Percentiles rank a stretch among this genome's conserved stretches.
These are phyloP conservation scores for Paradendryphiella salina DNA, from an alignment of 2,329 filamentous ascomycete genomes.

Conservation along the genomic window DNA sequence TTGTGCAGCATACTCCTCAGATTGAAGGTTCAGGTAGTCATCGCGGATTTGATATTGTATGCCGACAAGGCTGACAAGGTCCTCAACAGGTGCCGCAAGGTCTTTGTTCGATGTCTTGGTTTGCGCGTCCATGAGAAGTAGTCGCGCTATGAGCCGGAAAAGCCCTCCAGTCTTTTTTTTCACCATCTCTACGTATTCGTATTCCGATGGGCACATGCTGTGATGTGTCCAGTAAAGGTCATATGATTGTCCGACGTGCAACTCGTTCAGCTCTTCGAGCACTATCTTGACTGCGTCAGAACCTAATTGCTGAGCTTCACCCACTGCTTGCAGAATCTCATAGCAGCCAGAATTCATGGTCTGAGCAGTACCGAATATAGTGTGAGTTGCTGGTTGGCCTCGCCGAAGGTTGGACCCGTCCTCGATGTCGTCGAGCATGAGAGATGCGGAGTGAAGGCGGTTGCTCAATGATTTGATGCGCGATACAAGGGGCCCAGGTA, in stretches of 20 bases:
- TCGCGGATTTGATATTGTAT: conserved; percentile 74
- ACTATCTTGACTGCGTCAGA: background rate
- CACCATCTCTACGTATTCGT: background rate
- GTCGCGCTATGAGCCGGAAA: background rate
- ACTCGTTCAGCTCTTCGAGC: background rate
- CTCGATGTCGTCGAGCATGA: conserved; percentile 1
- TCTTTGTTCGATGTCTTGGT: background rate
- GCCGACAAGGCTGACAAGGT: background rate
- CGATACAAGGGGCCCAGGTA: background rate
- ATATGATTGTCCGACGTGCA: background rate
- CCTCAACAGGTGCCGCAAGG: background rate
- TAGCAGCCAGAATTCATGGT: background rate
- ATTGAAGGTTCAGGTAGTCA: conserved; percentile 80
- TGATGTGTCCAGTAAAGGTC: background rate
- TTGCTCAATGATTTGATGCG: background rate
- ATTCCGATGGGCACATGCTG: background rate
- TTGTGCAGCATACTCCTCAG: conserved; percentile 68
- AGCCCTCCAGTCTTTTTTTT: background rate
- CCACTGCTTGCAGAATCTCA: background rate
- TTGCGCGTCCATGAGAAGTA: background rate
- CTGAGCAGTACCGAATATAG: background rate
- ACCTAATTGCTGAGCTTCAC: background rate
- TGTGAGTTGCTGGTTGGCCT: background rate
- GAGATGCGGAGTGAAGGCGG: background rate
- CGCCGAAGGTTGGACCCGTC: background rate